Evolutionary conservation across 1,139 yeast species (phyloP), one percentile per base, ranked within the genome.

Genomic region (Sugiyamaella paludigena): DNA sequence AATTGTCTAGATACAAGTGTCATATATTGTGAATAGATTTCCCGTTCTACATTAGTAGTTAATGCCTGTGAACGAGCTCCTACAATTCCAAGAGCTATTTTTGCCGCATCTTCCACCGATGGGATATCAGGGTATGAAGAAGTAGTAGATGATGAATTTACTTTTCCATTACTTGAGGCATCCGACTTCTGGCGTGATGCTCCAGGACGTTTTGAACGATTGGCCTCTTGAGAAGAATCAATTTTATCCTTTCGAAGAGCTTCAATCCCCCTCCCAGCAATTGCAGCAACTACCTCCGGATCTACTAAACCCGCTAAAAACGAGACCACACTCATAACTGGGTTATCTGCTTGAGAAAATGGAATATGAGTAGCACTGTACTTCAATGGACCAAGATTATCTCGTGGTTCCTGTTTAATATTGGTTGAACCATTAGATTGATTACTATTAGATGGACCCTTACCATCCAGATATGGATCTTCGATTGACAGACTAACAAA

Each of bases 221-320:
- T 19, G 12, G 41, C 47, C 29, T 42, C 54, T 7, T 31, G 40
- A 6, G 16, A 16, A 12, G 48, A 40, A 10, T 48, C 27, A 5
- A 19, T 5, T 19, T 19, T 19, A 4, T 19, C 24, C 24, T 50
- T 58, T 57, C 81, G 83, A 60, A 84, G 73, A 2, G 77, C 77
- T 53, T 78, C 57, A 26, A 66, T 60, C 9, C 62, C 55, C 28
- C 64, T 56, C 4, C 67, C 68, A 1, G 75, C 67, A 15, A 95
- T 87, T 10, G 96, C 95, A 9, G 89, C 88, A 49, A 82, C 85
- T 1, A 92, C 95, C 35, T 83, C 84, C n/a, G 92, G 84, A 62
- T 91, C 96, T 16, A 91, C 95, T 50, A 91, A 70, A 40, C 89
- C 84, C 0, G 94, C 83, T 70, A 94, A 74, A 67, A 91, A 92